These are phyloP conservation scores for Rauvolfia tetraphylla DNA, from an alignment of 257 asterid genomes.

Conservation along the genomic window DNA sequence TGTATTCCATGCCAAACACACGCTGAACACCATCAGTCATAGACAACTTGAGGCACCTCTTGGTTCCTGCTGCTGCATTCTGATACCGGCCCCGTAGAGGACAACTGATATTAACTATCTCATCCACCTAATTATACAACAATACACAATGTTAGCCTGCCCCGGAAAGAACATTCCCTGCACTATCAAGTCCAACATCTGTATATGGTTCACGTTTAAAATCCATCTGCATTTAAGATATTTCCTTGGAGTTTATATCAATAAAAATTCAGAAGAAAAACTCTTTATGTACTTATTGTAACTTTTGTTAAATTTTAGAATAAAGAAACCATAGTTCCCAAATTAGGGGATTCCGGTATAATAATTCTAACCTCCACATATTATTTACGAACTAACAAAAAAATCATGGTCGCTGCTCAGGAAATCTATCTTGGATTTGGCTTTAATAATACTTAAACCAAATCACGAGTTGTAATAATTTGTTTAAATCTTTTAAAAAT, in stretches of 20 bases:
- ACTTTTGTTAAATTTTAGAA: neutral
- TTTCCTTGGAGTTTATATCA: neutral
- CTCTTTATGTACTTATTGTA: neutral
- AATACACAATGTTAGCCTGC: neutral
- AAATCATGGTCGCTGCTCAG: neutral
- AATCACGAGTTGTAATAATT: neutral
- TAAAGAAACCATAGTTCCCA: neutral
- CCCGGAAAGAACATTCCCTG: neutral
- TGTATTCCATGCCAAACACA: constrained; percentile 94
- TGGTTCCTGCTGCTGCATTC: constrained; percentile 63
- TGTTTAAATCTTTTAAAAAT: neutral
- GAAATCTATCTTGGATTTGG: neutral
- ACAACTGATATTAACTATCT: constrained; percentile 78
- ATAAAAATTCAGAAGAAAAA: neutral
- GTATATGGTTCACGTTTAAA: neutral
- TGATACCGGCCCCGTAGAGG: constrained; percentile 83
- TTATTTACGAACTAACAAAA: neutral
- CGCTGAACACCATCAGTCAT: constrained; percentile 95
- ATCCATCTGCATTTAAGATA: neutral
- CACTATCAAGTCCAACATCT: neutral
- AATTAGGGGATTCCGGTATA: neutral
- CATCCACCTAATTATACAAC: constrained; percentile 64
- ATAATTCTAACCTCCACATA: too few species aligned
- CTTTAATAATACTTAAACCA: too few species aligned
- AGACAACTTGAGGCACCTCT: constrained; percentile 89